Evolutionary conservation across 169 alveolate genomes (phyloP).

Genomic region (Theileria luwenshuni): DNA sequence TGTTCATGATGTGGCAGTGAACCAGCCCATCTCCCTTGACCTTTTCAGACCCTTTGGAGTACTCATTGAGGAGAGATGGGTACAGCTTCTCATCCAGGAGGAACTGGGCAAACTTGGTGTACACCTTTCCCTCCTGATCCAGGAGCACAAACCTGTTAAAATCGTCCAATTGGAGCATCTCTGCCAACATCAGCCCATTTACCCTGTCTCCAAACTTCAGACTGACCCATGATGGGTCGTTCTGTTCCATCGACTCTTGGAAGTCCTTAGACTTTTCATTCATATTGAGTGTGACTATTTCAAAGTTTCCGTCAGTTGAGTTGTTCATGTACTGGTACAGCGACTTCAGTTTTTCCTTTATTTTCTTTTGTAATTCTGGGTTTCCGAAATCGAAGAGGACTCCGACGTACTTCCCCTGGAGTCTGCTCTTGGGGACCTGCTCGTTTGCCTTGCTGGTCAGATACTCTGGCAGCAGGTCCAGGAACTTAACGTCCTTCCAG

Average conservation of each 20-base stretch:
- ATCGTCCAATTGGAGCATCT: conserved; percentile 41
- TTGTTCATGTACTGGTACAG: conserved; percentile 41
- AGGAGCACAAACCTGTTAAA: conserved; percentile 46
- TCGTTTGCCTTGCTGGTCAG: conserved; percentile 52
- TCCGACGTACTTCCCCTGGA: conserved; percentile 60
- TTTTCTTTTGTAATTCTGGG: conserved; percentile 32
- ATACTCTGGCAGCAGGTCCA: conserved; percentile 57
- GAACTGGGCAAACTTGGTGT: conserved; percentile 50
- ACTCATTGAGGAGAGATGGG: conserved; percentile 1
- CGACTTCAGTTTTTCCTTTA: conserved; percentile 46
- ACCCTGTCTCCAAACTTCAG: conserved; percentile 41
- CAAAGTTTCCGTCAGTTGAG: conserved; percentile 59
- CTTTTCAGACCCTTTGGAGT: conserved; percentile 34
- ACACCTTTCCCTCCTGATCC: conserved; percentile 62
- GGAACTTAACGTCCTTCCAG: conserved; percentile 49
- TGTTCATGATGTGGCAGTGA: conserved; percentile 17
- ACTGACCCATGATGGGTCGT: conserved; percentile 49
- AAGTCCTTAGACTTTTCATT: conserved; percentile 33
- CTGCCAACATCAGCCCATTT: conserved; percentile 32
- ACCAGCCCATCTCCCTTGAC: conserved; percentile 62
- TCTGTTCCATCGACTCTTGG: conserved; percentile 36
- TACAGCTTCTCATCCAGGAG: not conserved
- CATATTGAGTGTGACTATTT: conserved; percentile 45
- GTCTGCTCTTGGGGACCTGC: conserved; percentile 36
- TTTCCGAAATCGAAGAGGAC: conserved; percentile 55